Conservation (phyloP, 164 flowering plant genomes). For the Euptelea pleiosperma region DNA sequence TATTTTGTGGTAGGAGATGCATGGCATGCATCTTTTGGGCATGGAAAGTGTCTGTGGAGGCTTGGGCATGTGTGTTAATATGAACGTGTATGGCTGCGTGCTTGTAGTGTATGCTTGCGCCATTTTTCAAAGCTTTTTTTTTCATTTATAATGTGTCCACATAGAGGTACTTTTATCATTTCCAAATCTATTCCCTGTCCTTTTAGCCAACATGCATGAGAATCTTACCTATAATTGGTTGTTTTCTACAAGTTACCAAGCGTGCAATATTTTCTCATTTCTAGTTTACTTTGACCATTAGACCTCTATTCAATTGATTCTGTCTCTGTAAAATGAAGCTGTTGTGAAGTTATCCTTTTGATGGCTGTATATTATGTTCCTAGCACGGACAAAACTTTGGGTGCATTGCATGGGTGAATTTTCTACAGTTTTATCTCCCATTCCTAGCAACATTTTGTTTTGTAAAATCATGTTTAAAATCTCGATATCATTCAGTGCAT, state of each 20-base stretch:
- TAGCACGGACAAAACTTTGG: no score
- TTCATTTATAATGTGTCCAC: neutral
- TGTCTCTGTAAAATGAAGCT: no score
- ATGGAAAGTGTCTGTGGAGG: slow-evolving; percentile 7
- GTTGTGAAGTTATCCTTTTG: no score
- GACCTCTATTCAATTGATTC: no score
- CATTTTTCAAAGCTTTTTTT: neutral
- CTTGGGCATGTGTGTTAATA: neutral
- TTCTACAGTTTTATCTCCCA: no score
- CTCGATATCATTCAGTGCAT: no score
- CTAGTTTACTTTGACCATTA: neutral
- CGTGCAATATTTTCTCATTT: neutral
- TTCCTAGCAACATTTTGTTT: no score
- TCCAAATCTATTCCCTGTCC: neutral
- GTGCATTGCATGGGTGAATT: no score
- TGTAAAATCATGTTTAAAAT: no score
- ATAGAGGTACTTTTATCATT: neutral
- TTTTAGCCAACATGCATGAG: neutral
- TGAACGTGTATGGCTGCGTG: neutral
- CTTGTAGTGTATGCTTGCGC: neutral
- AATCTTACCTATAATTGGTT: neutral
- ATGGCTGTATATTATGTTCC: no score
- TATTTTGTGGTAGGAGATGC: neutral
- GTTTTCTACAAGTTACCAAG: neutral
- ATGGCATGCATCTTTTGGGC: no score